Evolutionary conservation across 345 rosid genomes (phyloP), one percentile per base, ranked within the genome.

Genomic region (Arabidopsis arenosa): DNA sequence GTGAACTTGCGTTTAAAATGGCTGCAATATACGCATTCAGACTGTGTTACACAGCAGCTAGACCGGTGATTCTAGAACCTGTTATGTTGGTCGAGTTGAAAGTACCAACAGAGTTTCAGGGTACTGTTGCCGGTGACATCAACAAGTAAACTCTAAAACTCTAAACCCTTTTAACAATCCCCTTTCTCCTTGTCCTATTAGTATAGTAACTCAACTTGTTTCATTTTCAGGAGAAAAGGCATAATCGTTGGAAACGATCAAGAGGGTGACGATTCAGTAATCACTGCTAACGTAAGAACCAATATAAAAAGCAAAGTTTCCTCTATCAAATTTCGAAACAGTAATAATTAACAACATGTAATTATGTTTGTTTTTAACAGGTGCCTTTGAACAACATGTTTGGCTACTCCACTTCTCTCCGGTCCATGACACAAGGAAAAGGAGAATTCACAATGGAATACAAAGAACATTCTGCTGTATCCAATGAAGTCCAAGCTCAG

Each of bases 381-480:
- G 97, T 95, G 26, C 99, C 99, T 36, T 74, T 96, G 82, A 96
- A 93, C 86, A 96, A 93, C 68, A 96, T 93, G 99, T 96, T 96
- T 75, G 99, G 99, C 30, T 96, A 96, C 79, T 96, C 99, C 3
- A 96, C 99, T 5, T 47, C 97, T 5, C 97, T 96, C 49, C 92
- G 98, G 1, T 96, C 99, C 8, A 96, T 96, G 99, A 96, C 99
- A 70, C 99, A 94, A 89, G 99, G 99, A 6, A 96, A 96, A 82
- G 98, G 98, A 18, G 99, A 96, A 80, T 93, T 96, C 78, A 87
- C 98, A 1, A 96, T 96, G 99, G 99, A 96, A 79, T 96, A 96
- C 88, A 93, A 93, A 80, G 99, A 96, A 73, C 99, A 96, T 70
- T 63, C 48, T 11, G 76, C 99, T 0, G 99, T 93, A 49, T 87